These are phyloP conservation scores for Pleurotus citrinopileatus DNA, from an alignment of 768 basidiomycete genomes.

Conservation along the genomic window DNA sequence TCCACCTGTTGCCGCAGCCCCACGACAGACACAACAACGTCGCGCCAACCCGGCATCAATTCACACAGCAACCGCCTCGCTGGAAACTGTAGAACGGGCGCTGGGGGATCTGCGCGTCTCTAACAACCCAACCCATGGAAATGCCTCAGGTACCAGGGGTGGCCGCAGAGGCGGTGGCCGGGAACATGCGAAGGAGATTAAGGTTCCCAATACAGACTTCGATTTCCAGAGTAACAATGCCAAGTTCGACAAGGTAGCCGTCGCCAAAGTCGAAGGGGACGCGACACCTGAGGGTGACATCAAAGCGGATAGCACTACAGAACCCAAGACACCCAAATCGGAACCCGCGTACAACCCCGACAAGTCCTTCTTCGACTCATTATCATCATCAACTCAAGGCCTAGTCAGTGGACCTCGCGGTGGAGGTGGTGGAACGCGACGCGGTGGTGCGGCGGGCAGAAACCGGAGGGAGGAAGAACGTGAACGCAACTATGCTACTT, in stretches of 20 bases:
- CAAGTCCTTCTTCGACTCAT: slow-evolving; percentile 80
- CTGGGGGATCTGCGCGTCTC: slow-evolving; percentile 49
- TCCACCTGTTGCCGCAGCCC: slow-evolving; percentile 7
- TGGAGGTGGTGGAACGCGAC: slow-evolving; percentile 38
- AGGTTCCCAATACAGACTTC: slow-evolving; percentile 76
- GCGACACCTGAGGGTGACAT: slow-evolving; percentile 22
- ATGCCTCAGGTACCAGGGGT: slow-evolving; percentile 20
- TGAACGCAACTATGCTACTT: slow-evolving; percentile 82
- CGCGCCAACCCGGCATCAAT: slow-evolving; percentile 44
- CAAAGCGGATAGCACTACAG: slow-evolving; percentile 24
- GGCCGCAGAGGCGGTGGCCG: slow-evolving; percentile 24
- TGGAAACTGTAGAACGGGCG: slow-evolving; percentile 63
- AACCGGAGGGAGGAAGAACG: slow-evolving; percentile 81
- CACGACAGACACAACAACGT: slow-evolving; percentile 21
- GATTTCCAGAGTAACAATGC: slow-evolving; percentile 80
- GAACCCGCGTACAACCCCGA: slow-evolving; percentile 67
- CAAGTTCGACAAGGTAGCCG: slow-evolving; percentile 73
- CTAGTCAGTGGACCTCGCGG: slow-evolving; percentile 32
- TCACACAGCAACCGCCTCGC: slow-evolving; percentile 70
- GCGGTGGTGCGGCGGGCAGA: slow-evolving; percentile 50
- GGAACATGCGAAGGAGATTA: slow-evolving; percentile 38
- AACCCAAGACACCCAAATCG: slow-evolving; percentile 33
- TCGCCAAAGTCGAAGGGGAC: slow-evolving; percentile 31
- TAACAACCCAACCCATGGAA: slow-evolving; percentile 15
- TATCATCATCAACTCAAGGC: slow-evolving; percentile 35